These are phyloP conservation scores for Mortierella sp. DNA, from an alignment of 371 early-diverging fungal genomes.

Conservation along the genomic window DNA sequence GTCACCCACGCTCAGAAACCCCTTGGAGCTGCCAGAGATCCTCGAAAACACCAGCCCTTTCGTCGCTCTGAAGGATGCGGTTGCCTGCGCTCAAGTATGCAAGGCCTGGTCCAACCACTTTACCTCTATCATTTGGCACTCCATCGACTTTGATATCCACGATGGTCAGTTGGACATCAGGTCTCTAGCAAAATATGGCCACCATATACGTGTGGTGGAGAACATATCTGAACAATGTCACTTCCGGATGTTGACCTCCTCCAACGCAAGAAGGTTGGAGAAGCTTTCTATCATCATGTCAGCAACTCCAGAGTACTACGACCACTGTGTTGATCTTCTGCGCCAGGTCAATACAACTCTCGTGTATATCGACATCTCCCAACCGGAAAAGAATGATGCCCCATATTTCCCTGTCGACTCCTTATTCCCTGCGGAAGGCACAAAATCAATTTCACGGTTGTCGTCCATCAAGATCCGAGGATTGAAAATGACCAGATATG, in stretches of 20 bases:
- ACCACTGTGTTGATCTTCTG: neutral
- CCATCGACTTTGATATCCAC: conserved; percentile 4
- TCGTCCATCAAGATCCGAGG: no score
- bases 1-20: neutral
- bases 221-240: neutral
- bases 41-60: neutral
- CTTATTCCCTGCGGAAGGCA: neutral
- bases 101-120: conserved; percentile 5
- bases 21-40: neutral
- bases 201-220: neutral
- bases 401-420: neutral
- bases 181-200: neutral
- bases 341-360: neutral
- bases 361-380: neutral
- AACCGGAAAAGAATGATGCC: neutral
- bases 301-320: neutral
- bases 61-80: neutral
- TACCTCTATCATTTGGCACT: neutral
- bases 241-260: neutral
- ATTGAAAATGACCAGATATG: no score
- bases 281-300: neutral
- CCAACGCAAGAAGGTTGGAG: neutral
- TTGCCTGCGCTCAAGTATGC: conserved; percentile 3
- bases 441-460: no score
- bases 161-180: neutral